Percentiles rank a stretch among this genome's conserved stretches.
These are phyloP conservation scores for Irpex lacteus DNA, from an alignment of 1,284 basidiomycete species.

Conservation along the genomic window DNA sequence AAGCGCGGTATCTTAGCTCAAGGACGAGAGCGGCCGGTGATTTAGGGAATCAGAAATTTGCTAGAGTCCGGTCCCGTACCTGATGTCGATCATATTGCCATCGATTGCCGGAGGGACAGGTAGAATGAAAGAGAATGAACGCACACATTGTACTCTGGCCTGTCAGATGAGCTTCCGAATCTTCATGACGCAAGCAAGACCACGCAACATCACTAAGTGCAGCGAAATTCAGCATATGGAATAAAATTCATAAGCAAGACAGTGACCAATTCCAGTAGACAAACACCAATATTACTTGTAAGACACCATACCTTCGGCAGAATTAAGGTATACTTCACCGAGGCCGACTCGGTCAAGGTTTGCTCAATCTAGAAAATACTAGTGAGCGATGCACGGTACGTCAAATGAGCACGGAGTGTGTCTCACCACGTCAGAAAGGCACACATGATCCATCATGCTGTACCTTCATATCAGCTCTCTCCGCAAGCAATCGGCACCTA, in stretches of 20 bases:
- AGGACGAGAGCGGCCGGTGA: not conserved
- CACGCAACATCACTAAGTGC: no score
- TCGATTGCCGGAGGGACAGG: not conserved
- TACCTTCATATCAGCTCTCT: constrained; percentile 25
- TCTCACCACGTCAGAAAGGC: constrained; percentile 19
- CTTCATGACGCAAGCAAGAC: not conserved
- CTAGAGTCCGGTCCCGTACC: not conserved
- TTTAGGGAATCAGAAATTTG: not conserved
- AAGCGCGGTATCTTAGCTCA: not conserved
- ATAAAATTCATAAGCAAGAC: no score
- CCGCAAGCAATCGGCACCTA: constrained; percentile 43
- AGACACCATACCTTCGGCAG: no score
- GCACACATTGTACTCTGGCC: not conserved
- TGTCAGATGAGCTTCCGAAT: not conserved
- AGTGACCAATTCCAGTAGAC: no score
- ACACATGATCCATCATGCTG: constrained; percentile 22
- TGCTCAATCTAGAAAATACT: no score
- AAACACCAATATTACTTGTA: no score
- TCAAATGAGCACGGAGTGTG: not conserved
- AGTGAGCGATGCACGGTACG: not conserved
- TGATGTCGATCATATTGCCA: not conserved
- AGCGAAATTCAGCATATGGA: no score
- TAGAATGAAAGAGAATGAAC: not conserved
- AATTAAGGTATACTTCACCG: no score
- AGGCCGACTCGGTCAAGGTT: no score